phyloP scores from a whole-genome alignment of 2,329 filamentous ascomycete species.

The Fusarium phyllophilum region DNA sequence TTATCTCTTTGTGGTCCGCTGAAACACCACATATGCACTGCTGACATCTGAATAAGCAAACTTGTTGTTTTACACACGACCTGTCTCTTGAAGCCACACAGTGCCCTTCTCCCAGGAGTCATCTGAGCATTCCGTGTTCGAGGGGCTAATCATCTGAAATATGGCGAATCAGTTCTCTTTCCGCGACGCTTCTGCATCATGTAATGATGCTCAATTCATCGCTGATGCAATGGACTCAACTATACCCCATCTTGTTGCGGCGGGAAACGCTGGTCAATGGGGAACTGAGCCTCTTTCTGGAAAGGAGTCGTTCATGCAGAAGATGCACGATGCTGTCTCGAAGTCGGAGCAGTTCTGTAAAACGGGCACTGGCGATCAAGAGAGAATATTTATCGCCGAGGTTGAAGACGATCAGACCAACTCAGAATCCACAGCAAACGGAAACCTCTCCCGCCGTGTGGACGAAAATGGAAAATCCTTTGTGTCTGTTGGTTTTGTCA shows the following conservation, averaged over 20 bases:
- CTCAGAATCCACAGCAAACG: background rate
- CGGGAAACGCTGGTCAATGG: slow-evolving; percentile 46
- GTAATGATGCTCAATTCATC: slow-evolving; percentile 46
- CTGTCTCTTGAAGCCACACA: background rate
- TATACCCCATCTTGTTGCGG: slow-evolving; percentile 42
- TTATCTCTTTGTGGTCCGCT: slow-evolving; percentile 13
- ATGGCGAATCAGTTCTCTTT: slow-evolving; percentile 39
- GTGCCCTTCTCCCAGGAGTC: background rate
- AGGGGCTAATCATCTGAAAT: background rate
- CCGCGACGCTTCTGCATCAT: slow-evolving; percentile 34
- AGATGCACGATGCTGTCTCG: slow-evolving; percentile 31
- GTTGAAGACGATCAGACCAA: slow-evolving; percentile 21
- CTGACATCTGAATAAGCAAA: slow-evolving; percentile 21
- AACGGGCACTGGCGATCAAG: slow-evolving; percentile 37
- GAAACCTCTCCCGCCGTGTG: slow-evolving; percentile 28
- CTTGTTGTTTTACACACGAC: background rate
- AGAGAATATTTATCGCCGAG: slow-evolving; percentile 46
- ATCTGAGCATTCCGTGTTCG: background rate
- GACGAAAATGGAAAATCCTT: slow-evolving; percentile 22
- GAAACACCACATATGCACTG: background rate
- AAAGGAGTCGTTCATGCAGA: slow-evolving; percentile 36
- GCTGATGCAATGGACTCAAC: slow-evolving; percentile 46
- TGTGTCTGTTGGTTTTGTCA: slow-evolving; percentile 27
- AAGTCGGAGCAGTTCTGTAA: slow-evolving; percentile 41
- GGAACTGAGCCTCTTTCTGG: slow-evolving; percentile 40